Evolutionary conservation across 1,284 basidiomycete genomes (phyloP).

Genomic region (Cryptococcus wingfieldii): DNA sequence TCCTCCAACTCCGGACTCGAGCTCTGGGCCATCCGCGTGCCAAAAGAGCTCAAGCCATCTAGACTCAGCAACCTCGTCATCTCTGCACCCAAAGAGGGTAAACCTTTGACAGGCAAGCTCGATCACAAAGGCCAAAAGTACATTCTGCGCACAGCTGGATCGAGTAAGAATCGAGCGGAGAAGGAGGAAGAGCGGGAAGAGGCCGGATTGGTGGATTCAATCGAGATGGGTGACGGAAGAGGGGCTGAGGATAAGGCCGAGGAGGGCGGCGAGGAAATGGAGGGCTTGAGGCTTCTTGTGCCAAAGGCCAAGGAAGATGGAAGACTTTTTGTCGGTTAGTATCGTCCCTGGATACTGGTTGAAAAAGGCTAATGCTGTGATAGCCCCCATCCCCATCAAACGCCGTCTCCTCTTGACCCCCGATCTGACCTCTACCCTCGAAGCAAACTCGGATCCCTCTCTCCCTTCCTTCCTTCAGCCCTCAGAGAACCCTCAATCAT

Average conservation of each 20-base stretch:
- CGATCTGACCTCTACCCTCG: slow-evolving; percentile 4
- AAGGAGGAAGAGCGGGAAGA: neutral
- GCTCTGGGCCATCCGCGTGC: slow-evolving; percentile 47
- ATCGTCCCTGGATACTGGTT: neutral
- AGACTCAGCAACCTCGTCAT: slow-evolving; percentile 25
- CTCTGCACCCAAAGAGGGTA: slow-evolving; percentile 4
- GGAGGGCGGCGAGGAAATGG: slow-evolving; percentile 43
- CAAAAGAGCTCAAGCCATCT: slow-evolving; percentile 40
- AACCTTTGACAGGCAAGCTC: slow-evolving; percentile 22
- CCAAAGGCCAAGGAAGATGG: slow-evolving; percentile 30
- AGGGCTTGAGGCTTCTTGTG: slow-evolving; percentile 41
- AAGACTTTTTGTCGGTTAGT: slow-evolving; percentile 38
- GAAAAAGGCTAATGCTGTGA: neutral
- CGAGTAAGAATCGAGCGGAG: neutral
- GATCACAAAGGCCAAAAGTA: slow-evolving; percentile 29
- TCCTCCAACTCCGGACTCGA: slow-evolving; percentile 29
- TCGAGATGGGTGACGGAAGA: slow-evolving; percentile 24
- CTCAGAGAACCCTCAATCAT: neutral
- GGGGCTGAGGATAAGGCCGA: slow-evolving; percentile 14
- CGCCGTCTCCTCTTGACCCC: slow-evolving; percentile 40
- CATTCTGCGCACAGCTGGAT: slow-evolving; percentile 22
- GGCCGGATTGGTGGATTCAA: slow-evolving; percentile 25
- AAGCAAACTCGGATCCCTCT: neutral
- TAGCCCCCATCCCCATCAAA: slow-evolving; percentile 39
- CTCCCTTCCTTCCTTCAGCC: slow-evolving; percentile 20